Base-by-base conservation (phyloP, 1,284 basidiomycete genomes). In the Vanrija humicola region DNA sequence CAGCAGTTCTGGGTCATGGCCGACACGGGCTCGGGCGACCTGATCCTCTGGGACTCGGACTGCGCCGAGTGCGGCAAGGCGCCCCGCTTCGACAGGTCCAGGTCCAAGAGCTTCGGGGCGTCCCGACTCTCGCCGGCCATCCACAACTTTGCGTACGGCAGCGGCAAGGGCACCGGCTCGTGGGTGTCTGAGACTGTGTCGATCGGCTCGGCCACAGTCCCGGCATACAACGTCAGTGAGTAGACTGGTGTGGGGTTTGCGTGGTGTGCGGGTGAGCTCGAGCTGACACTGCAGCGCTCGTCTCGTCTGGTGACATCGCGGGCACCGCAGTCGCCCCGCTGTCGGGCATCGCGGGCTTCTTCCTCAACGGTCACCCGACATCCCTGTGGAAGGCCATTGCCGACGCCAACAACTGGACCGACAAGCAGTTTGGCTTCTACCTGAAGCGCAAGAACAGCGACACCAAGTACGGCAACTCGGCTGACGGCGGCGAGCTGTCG, bases 351-450 rank as follows among this genome's bases (percentile, higher is more conserved):
- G 72, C 80, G 70, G 79, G 79, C n/a, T 65, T 82, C 8, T 79
- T 71, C 1, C 34, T 34, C 34, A 34, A 34, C 34, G 34, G 34
- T 1, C 34, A 34, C 34, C 34, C 34, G 12, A 34, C 34, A 5
- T 12, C 34, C 9, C 34, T 34, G 34, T 81, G 76, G 66, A 61
- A 75, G 49, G 55, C 63, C 8, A 69, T 82, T 43, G 77, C 80
- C 1, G 64, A 72, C 16, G 77, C 77, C 14, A 64, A 68, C 12
- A 74, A 76, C 0, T 86, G 85, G 82, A 81, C 85, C 53, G 67
- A 80, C 7, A 83, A 86, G 0, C 65, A 89, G 40, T 89, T 94
- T 84, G 83, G 82, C 0, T 89, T 94, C 73, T 87, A 88, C 64
- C 78, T 95, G 26, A 86, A 86, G n/a, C 82, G 89, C 46, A 10